Base-by-base conservation (phyloP, 139 green algal genomes). In the Pedinophyceae sp. region DNA sequence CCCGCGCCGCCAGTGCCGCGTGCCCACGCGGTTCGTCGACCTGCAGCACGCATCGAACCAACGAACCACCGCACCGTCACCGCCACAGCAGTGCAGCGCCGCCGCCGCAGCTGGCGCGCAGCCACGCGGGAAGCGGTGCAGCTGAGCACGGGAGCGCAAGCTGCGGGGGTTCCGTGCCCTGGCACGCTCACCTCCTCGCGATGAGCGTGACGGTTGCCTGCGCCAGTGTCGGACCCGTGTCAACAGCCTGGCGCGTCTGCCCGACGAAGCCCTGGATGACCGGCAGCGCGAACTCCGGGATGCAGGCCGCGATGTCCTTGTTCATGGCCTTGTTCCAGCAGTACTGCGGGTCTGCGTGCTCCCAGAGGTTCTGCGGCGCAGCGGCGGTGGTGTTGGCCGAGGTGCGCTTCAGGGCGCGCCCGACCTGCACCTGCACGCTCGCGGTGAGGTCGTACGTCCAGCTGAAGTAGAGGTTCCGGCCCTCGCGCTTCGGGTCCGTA, bases 1-100 rank as follows among this genome's bases (percentile, higher is more conserved):
- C 22, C 86, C 86, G 1, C 86, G 58, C 2, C 82, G 66, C 86
- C 86, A 94, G 58, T 94, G 81, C 2, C 86, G 69, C 3, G 66
- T 80, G 54, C 86, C 86, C 18, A 70, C 48, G 2, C 86, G 61
- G 30, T 69, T 62, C 43, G 2, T 64, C 67, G 18, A 85, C 57
- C 19, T 78, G 61, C 2, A 75, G 78, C 29, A 90, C 68, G n/a
- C n/a, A n/a, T n/a, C n/a, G n/a, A n/a, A n/a, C n/a, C n/a, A n/a
- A n/a, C n/a, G n/a, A n/a, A n/a, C n/a, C n/a, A n/a, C n/a, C n/a
- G n/a, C 15, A 89, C 61, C 0, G 74, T 81, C 47, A 89, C 41
- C 15, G 4, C 25, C 22, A 23, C 48, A 15, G 3, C 4, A 16
- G 22, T 30, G 24, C 34, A 65, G 29, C 4, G 2, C 17, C 10